Percentiles rank a stretch among this genome's conserved stretches.
Conservation (phyloP, 2,329 filamentous ascomycete genomes). For the Ophiostoma triangulosporum region DNA sequence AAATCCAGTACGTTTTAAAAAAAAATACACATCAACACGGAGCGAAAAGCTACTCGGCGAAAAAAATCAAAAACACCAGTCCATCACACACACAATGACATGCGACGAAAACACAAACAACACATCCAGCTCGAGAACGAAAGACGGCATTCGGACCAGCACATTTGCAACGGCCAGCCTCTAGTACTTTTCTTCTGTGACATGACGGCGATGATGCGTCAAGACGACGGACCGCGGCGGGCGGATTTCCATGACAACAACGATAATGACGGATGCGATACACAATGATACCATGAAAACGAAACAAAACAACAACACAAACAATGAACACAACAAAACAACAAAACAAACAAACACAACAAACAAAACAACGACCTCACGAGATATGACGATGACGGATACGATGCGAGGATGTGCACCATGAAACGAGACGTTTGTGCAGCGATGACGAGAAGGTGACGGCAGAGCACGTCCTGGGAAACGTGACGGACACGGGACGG, state of each 20-base stretch:
- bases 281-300: neutral
- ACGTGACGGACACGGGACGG: neutral
- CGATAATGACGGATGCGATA: no score
- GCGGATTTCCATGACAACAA: no score
- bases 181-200: no score
- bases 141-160: neutral
- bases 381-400: neutral
- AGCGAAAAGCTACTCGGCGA: neutral
- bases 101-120: neutral
- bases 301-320: neutral
- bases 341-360: no score
- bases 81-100: neutral
- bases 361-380: neutral
- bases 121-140: neutral
- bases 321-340: neutral
- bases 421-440: neutral
- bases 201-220: no score
- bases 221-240: no score
- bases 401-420: neutral
- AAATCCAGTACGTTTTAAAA: conserved; percentile 1
- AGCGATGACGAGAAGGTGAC: neutral
- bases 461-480: neutral
- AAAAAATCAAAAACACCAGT: neutral
- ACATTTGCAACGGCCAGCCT: neutral
- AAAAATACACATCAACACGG: neutral